Evolutionary conservation across 2,329 filamentous ascomycete species (phyloP), one percentile per base, ranked within the genome.

Genomic region (Cytospora mali): DNA sequence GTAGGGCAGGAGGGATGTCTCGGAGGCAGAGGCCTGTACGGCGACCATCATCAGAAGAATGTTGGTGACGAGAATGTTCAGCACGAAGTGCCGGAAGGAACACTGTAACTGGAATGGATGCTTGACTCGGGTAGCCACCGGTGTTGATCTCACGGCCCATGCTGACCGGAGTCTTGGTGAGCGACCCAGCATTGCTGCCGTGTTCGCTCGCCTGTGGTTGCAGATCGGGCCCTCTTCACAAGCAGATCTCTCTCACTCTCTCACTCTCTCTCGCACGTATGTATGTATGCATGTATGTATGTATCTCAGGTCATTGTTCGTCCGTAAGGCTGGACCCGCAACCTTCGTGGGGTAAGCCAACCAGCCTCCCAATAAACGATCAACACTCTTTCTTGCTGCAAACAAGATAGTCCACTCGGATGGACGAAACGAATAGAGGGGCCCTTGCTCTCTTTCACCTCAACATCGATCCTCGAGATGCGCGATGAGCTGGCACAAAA

Each of bases 1-100:
- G 78, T 96, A 96, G 28, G 92, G 92, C 58, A 92, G 81, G 55
- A 74, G 74, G 69, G 81, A 78, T 57, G 81, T 78, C 7, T 75
- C 69, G 42, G 71, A 66, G 42, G 69, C 62, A 50, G 59, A 54
- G 61, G 46, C 61, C 28, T 48, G 42, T 35, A 58, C 55, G 29
- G 62, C 42, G 53, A 51, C 51, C 64, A 55, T 64, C 55, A 55
- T 58, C 52, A 65, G 53, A 29, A 65, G 46, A 31, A 59, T 18
- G 42, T 52, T 27, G 58, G 52, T 53, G 56, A 55, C 60, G 56
- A 61, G 29, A 31, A 49, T 55, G 7, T 46, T 46, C n/a, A 46
- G 42, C 42, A 46, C 42, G 27, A 55, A 25, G 48, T 48, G 39
- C 29, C 21, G 58, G 58, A 33, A 60, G 54, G 50, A 25, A 35